phyloP scores from a whole-genome alignment of 345 rosid genomes.

The Gossypium anomalum region DNA sequence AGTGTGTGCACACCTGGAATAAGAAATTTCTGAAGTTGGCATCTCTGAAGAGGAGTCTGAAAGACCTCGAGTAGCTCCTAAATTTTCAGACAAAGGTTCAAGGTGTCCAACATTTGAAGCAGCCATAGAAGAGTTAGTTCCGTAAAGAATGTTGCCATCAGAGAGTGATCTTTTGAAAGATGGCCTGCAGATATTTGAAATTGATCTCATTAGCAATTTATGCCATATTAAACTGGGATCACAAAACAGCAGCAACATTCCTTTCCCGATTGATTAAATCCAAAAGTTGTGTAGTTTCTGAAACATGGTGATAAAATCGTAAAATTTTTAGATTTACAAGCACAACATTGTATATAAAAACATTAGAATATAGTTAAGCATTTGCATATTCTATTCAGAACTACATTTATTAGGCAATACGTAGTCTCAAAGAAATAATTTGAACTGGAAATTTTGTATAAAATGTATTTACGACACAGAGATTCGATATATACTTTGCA shows the following conservation, averaged over 20 bases:
- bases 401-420: neutral
- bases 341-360: neutral
- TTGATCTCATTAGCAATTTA: conserved; percentile 9
- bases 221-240: neutral
- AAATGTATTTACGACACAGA: neutral
- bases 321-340: neutral
- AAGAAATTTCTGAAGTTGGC: conserved; percentile 40
- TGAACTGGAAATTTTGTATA: conserved; percentile 4
- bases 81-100: conserved; percentile 32
- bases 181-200: conserved; percentile 38
- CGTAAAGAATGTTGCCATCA: conserved; percentile 63
- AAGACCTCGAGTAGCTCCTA: conserved; percentile 36
- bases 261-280: neutral
- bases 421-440: neutral
- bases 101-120: conserved; percentile 29
- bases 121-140: conserved; percentile 33
- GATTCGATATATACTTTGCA: conserved; percentile 42
- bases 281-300: neutral
- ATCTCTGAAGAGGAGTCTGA: conserved; percentile 66
- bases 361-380: neutral
- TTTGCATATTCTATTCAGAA: neutral
- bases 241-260: neutral
- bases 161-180: conserved; percentile 70
- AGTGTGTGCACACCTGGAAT: conserved; percentile 46
- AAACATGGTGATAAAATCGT: neutral